Evolutionary conservation across 768 basidiomycete genomes (phyloP).

Genomic region (Mycena vulgaris): DNA sequence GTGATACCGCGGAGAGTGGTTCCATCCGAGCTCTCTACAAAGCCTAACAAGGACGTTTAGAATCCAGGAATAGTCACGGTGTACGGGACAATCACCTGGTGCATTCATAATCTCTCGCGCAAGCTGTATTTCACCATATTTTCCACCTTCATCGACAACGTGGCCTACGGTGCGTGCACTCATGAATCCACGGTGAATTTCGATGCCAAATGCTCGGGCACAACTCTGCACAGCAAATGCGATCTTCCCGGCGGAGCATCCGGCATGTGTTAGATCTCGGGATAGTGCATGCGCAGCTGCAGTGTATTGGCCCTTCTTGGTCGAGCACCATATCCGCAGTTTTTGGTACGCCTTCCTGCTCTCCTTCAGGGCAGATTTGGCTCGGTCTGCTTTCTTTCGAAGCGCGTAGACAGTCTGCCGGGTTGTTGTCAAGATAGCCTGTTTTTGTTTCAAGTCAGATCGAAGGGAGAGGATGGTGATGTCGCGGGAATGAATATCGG

Average conservation of each 20-base stretch:
- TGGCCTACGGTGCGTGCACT: conserved; percentile 33
- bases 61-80: background rate
- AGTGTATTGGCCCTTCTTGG: background rate
- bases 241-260: conserved; percentile 20
- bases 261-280: background rate
- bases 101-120: conserved; percentile 27
- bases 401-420: background rate
- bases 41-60: conserved; percentile 19
- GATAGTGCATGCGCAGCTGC: background rate
- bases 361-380: background rate
- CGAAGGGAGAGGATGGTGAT: background rate
- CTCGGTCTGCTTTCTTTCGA: background rate
- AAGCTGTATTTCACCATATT: conserved; percentile 35
- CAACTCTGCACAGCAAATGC: conserved; percentile 8
- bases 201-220: conserved; percentile 16
- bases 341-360: background rate
- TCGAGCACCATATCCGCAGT: background rate
- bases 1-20: conserved; percentile 44
- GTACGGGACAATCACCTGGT: background rate
- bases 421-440: too few relatives aligned
- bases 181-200: conserved; percentile 20
- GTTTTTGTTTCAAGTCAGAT: too few relatives aligned
- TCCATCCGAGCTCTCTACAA: conserved; percentile 45
- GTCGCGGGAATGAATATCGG: background rate
- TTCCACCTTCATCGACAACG: conserved; percentile 35